Percentiles rank a stretch among this genome's conserved stretches.
These are phyloP conservation scores for Inga laurina DNA, from an alignment of 306 rosid species.

Conservation along the genomic window DNA sequence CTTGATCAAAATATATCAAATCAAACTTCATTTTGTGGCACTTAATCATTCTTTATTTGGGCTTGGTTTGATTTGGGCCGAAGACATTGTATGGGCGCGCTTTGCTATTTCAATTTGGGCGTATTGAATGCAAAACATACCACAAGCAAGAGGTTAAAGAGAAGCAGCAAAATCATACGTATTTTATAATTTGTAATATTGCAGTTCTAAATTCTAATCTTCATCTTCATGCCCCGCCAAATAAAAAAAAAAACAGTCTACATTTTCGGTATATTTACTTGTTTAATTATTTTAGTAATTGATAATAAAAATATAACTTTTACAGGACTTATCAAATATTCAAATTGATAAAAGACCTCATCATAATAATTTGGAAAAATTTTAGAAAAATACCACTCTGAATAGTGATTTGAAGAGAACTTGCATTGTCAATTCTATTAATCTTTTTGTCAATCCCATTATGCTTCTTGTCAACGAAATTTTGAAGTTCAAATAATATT, in stretches of 20 bases:
- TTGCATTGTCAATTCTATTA: too few relatives aligned
- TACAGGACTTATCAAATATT: neutral
- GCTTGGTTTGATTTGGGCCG: neutral
- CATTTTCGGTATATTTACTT: neutral
- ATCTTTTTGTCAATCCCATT: too few relatives aligned
- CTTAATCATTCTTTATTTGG: neutral
- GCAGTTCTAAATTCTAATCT: neutral
- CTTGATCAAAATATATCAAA: neutral
- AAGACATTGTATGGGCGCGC: neutral
- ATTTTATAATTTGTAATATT: neutral
- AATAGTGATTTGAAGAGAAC: too few relatives aligned
- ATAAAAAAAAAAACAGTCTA: too few relatives aligned
- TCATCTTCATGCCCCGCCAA: neutral
- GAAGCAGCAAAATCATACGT: neutral
- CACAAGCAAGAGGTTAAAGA: neutral
- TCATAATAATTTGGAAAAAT: too few relatives aligned
- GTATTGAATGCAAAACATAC: neutral
- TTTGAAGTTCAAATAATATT: too few relatives aligned
- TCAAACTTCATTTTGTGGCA: neutral
- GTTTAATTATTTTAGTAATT: neutral
- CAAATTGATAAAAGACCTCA: neutral
- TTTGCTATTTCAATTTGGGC: neutral
- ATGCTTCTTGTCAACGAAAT: too few relatives aligned
- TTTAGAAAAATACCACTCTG: too few relatives aligned
- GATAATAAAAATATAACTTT: neutral